Percentiles rank a stretch among this genome's conserved stretches.
These are phyloP conservation scores for Colletotrichum filicis DNA, from an alignment of 2,329 filamentous ascomycete genomes.

Conservation along the genomic window DNA sequence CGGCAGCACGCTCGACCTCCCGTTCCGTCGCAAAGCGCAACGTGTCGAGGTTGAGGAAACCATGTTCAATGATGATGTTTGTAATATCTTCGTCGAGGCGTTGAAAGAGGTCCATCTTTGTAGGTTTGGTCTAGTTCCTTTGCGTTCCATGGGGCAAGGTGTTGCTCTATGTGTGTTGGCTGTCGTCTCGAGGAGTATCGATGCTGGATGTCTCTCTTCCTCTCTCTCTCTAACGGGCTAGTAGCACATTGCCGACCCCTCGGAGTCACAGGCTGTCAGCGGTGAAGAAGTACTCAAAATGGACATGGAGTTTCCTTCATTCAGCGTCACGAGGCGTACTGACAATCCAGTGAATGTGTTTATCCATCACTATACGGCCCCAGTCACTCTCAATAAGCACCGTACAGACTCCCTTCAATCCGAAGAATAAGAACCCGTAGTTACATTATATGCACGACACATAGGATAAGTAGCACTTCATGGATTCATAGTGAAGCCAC, in stretches of 20 bases:
- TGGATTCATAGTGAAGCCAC: background rate
- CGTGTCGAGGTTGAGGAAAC: slow-evolving; percentile 18
- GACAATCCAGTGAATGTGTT: background rate
- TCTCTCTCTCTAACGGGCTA: background rate
- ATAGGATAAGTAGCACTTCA: background rate
- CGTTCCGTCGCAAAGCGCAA: background rate
- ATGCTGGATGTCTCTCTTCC: too few species aligned
- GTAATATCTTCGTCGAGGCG: slow-evolving; percentile 23
- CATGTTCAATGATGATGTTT: slow-evolving; percentile 21
- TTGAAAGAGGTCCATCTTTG: slow-evolving; percentile 30
- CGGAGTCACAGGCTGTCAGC: background rate
- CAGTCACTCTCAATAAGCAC: background rate
- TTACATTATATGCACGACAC: background rate
- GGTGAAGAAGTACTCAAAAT: background rate
- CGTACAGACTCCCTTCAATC: background rate
- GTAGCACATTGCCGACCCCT: background rate
- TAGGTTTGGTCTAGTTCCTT: background rate
- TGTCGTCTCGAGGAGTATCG: background rate
- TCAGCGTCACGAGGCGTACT: background rate
- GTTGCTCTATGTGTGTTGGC: too few species aligned
- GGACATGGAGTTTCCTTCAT: background rate
- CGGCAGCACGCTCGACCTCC: slow-evolving; percentile 21
- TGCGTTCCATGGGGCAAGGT: background rate
- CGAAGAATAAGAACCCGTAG: background rate
- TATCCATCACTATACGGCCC: background rate